phyloP scores from a whole-genome alignment of 345 rosid species.

The Hibiscus tridactylites region DNA sequence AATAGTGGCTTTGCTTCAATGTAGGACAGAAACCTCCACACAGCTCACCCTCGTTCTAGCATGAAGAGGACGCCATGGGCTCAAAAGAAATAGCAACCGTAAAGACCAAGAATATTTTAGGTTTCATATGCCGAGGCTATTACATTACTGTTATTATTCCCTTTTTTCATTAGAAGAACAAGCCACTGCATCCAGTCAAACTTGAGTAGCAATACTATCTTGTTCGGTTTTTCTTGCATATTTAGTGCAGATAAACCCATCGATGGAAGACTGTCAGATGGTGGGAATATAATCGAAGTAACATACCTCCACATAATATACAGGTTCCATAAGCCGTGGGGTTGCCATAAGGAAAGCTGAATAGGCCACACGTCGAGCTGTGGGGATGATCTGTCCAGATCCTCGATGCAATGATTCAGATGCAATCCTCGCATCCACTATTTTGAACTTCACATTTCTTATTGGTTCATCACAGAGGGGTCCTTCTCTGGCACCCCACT shows the following conservation, averaged over 20 bases:
- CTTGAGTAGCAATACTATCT: not conserved
- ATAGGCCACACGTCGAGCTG: slow-evolving; percentile 89
- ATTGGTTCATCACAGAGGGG: slow-evolving; percentile 98
- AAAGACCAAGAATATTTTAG: not conserved
- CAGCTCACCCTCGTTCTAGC: not conserved
- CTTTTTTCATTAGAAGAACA: not conserved
- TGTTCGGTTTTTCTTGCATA: not conserved
- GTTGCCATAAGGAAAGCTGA: slow-evolving; percentile 94
- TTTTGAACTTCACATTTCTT: slow-evolving; percentile 92
- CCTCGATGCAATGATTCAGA: slow-evolving; percentile 78
- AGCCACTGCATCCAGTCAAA: not conserved
- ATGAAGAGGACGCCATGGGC: not conserved
- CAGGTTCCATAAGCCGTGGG: slow-evolving; percentile 98
- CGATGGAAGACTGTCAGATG: not conserved
- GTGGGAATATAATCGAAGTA: not conserved
- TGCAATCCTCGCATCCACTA: slow-evolving; percentile 94
- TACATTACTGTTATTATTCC: not conserved
- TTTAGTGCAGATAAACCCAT: not conserved
- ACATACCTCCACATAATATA: slow-evolving; percentile 91
- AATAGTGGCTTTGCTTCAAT: not conserved
- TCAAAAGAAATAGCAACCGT: not conserved
- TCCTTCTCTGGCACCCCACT: slow-evolving; percentile 99
- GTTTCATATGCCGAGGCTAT: not conserved
- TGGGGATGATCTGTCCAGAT: slow-evolving; percentile 91
- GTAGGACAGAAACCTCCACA: not conserved